A percentile compares a stretch with the other conserved stretches of the same genome.
These are phyloP conservation scores for Theileria parva DNA, from an alignment of 169 alveolate genomes.

Conservation along the genomic window DNA sequence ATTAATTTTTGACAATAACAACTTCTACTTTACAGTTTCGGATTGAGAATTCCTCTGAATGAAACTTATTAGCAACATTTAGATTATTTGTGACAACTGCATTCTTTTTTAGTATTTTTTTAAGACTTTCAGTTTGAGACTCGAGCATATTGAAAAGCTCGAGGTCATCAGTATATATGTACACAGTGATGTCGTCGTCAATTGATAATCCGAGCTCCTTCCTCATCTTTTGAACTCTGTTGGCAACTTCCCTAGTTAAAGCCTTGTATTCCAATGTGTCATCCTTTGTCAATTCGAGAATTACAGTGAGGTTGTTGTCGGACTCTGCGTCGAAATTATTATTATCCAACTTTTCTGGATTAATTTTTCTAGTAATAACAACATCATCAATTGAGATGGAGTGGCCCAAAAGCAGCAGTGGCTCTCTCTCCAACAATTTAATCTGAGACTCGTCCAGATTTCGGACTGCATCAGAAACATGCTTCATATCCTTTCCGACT, in stretches of 20 bases:
- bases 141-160: slow-evolving; percentile 8
- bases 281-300: slow-evolving; percentile 60
- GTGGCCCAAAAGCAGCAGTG: slow-evolving; percentile 45
- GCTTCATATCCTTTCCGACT: slow-evolving; percentile 80
- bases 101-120: slow-evolving; percentile 27
- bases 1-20: slow-evolving; percentile 20
- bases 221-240: slow-evolving; percentile 64
- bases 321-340: slow-evolving; percentile 61
- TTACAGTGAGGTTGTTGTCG: slow-evolving; percentile 36
- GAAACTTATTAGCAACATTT: slow-evolving; percentile 12
- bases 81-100: slow-evolving; percentile 21
- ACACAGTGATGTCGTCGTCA: slow-evolving; percentile 50
- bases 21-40: slow-evolving; percentile 25
- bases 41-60: slow-evolving; percentile 22
- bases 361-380: slow-evolving; percentile 36
- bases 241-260: slow-evolving; percentile 46
- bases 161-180: slow-evolving; percentile 24
- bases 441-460: slow-evolving; percentile 26
- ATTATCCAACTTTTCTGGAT: slow-evolving; percentile 12
- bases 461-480: slow-evolving; percentile 44
- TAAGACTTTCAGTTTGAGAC: slow-evolving; percentile 32
- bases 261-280: slow-evolving; percentile 55
- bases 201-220: slow-evolving; percentile 52
- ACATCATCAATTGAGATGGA: slow-evolving; percentile 58
- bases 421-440: slow-evolving; percentile 2